Evolutionary conservation across 495 filamentous ascomycete species (phyloP).

Genomic region (Penicillium canariense): DNA sequence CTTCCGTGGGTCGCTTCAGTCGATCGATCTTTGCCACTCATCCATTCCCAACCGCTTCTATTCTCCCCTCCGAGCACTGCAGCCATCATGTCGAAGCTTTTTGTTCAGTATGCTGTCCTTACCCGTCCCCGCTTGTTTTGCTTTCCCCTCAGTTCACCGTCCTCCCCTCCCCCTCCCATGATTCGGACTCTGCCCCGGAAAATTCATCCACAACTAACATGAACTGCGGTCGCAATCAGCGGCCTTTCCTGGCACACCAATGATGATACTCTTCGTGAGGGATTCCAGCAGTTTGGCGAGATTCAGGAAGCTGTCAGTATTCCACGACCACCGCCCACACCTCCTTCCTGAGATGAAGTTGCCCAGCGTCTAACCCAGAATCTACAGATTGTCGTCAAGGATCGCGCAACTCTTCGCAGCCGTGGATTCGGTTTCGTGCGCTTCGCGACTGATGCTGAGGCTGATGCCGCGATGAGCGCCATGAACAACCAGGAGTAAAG

Average conservation of each 20-base stretch:
- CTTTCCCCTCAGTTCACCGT: conserved; percentile 2
- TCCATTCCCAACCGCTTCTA: not conserved
- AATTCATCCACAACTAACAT: conserved; percentile 10
- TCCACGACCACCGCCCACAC: conserved; percentile 1
- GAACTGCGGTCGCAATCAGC: conserved; percentile 40
- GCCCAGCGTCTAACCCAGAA: conserved; percentile 10
- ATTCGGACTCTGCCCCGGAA: not conserved
- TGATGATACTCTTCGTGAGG: conserved; percentile 72
- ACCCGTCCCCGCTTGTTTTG: conserved; percentile 4
- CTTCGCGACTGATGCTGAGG: conserved; percentile 77
- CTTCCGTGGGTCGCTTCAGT: not conserved
- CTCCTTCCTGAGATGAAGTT: conserved; percentile 4
- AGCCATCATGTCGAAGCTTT: conserved; percentile 30
- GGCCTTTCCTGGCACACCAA: conserved; percentile 98
- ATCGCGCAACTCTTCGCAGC: conserved; percentile 92
- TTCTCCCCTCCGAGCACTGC: not conserved
- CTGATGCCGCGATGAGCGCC: conserved; percentile 69
- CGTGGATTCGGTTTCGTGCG: conserved; percentile 97
- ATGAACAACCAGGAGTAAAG: conserved; percentile 97
- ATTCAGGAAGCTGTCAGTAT: conserved; percentile 89
- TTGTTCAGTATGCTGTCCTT: conserved; percentile 25
- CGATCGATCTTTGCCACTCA: conserved; percentile 1
- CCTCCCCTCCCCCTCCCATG: no score
- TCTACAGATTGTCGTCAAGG: conserved; percentile 88
- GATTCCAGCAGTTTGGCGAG: conserved; percentile 84